These are phyloP conservation scores for Eucalyptus erythrocorys DNA, from an alignment of 345 rosid species.

Conservation along the genomic window DNA sequence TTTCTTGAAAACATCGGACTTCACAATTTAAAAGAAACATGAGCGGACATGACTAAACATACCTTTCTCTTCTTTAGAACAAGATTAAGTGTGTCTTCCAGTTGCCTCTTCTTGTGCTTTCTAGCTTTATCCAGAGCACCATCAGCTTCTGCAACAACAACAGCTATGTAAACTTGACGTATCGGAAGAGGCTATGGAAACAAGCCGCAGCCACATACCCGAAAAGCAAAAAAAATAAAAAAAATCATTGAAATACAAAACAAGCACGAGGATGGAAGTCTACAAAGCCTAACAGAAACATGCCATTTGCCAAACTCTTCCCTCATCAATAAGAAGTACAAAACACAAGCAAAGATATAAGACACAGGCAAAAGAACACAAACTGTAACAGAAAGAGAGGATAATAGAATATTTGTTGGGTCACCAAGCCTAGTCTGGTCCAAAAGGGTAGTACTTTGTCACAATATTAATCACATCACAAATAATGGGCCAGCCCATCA, in stretches of 20 bases:
- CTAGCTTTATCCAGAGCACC: slow-evolving; percentile 99
- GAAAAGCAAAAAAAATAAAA: not conserved
- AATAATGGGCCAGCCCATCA: not conserved
- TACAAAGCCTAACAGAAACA: not conserved
- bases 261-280: not conserved
- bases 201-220: not conserved
- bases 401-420: not conserved
- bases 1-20: not conserved
- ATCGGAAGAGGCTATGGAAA: not conserved
- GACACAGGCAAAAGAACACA: not conserved
- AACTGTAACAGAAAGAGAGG: not conserved
- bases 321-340: not conserved
- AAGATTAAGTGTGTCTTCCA: slow-evolving; percentile 91
- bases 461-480: not conserved
- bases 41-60: not conserved
- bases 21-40: not conserved
- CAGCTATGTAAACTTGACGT: not conserved
- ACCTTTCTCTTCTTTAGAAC: slow-evolving; percentile 92
- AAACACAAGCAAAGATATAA: not conserved
- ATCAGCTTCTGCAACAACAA: slow-evolving; percentile 76
- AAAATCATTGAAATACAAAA: not conserved
- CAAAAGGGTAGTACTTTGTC: not conserved
- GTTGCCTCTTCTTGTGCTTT: slow-evolving; percentile 97
- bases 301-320: not conserved
- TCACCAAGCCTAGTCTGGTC: not conserved